Evolutionary conservation across 805 yeast species (phyloP), one percentile per base, ranked within the genome.

Genomic region (Kuraishia ogatae): DNA sequence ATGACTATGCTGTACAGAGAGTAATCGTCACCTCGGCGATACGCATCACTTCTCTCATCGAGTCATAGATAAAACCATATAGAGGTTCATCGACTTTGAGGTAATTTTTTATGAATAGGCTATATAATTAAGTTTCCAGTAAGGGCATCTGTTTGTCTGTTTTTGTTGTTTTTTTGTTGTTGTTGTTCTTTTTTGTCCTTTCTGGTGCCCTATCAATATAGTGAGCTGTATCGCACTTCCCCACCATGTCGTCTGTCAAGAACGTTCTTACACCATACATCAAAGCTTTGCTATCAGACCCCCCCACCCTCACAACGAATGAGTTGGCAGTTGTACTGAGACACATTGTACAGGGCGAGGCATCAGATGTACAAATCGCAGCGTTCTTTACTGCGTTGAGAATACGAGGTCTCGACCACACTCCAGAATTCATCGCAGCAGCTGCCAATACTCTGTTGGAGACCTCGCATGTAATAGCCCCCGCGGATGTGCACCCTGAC

Each of bases 361-460:
- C 87, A 2, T 71, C 83, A 11, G 87, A 86, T 53, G 75, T 89
- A 29, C 96, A 89, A 64, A 75, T 84, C 13, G 83, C 93, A 0
- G 80, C 94, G 10, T 92, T 94, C 65, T 75, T 94, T 56, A 85
- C 96, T 0, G 89, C 88, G 0, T 72, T 94, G 52, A 79, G 94
- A 61, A 68, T 84, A 49, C 79, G 82, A 29, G 89, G 89, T 1
- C 70, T 92, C 7, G 98, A 94, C 64, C 91, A 87, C 60, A 77
- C 85, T 53, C 83, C 97, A 0, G 88, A 81, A 39, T 89, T 73
- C 66, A 87, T 94, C 48, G 92, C 97, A 2, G 85, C 89, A 8
- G 97, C 97, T 0, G 97, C 90, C 0, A 72, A 74, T 21, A 83
- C 94, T 1, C 80, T 93, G 24, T 71, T 88, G 57, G 81, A 82